phyloP scores from a whole-genome alignment of 345 rosid species.

The Clausena lansium region DNA sequence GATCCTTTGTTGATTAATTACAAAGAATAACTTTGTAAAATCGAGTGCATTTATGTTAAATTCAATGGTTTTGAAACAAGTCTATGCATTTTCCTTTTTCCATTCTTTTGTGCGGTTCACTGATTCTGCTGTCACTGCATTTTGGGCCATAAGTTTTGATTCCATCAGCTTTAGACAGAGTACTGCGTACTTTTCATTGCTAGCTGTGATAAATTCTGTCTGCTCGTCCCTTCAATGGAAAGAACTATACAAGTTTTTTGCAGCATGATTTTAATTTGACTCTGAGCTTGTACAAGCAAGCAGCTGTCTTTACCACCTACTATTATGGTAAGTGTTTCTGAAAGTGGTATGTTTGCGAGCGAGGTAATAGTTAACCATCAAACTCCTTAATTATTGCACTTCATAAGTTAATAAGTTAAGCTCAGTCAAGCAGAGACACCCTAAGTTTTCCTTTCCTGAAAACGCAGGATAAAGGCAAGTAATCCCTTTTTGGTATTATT shows the following conservation, averaged over 20 bases:
- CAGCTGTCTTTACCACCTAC: not conserved
- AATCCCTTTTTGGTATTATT: too few species aligned
- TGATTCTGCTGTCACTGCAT: not conserved
- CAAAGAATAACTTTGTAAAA: not conserved
- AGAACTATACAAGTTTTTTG: not conserved
- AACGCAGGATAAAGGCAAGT: too few species aligned
- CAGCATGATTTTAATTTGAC: not conserved
- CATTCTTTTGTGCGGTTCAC: not conserved
- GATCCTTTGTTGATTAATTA: not conserved
- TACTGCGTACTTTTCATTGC: not conserved
- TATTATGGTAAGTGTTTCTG: not conserved
- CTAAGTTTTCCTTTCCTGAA: too few species aligned
- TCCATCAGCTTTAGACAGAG: conserved; percentile 1
- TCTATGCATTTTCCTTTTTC: not conserved
- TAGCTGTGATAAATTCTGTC: not conserved
- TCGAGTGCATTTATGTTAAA: not conserved
- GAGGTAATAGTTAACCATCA: too few species aligned
- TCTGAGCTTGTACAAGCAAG: not conserved
- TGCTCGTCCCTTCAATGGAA: not conserved
- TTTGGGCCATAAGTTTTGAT: not conserved
- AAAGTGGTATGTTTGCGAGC: not conserved
- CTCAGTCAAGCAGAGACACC: too few species aligned
- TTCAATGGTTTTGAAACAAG: not conserved
- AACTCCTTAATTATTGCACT: too few species aligned
- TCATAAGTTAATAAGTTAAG: too few species aligned